Percentiles rank a stretch among this genome's conserved stretches.
phyloP scores from a whole-genome alignment of 352 stramenopile genomes.

The Globisporangium takayamanum region DNA sequence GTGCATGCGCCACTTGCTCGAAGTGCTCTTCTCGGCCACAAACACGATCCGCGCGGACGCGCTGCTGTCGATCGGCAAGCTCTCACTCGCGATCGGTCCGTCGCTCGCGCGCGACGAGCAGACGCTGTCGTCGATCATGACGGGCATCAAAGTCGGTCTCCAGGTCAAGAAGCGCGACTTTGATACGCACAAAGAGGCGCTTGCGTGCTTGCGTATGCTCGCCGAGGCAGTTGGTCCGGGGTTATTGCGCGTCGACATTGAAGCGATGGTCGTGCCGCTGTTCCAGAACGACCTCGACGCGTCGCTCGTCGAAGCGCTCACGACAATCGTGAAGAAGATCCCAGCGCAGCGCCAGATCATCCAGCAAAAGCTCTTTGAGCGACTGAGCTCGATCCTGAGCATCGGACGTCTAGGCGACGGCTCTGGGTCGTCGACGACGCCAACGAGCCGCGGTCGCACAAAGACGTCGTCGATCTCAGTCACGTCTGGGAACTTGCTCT shows the following conservation, averaged over 20 bases:
- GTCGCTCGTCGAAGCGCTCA: slow-evolving; percentile 75
- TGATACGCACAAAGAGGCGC: slow-evolving; percentile 79
- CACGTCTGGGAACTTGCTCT: slow-evolving; percentile 62
- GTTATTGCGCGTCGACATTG: slow-evolving; percentile 73
- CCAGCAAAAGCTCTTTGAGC: slow-evolving; percentile 80
- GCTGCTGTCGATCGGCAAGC: slow-evolving; percentile 79
- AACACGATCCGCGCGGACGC: slow-evolving; percentile 73
- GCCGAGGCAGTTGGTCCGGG: slow-evolving; percentile 66
- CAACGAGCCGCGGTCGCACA: slow-evolving; percentile 56
- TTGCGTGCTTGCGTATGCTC: slow-evolving; percentile 79
- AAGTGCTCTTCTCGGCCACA: slow-evolving; percentile 75
- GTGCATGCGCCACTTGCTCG: slow-evolving; percentile 81
- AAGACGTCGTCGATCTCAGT: slow-evolving; percentile 70
- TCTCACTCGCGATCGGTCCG: slow-evolving; percentile 73
- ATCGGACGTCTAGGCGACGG: slow-evolving; percentile 40
- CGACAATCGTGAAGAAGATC: slow-evolving; percentile 83
- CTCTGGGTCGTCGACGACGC: slow-evolving; percentile 35
- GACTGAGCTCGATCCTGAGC: slow-evolving; percentile 68
- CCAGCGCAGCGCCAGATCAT: slow-evolving; percentile 67
- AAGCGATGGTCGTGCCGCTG: slow-evolving; percentile 69
- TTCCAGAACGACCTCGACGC: slow-evolving; percentile 83
- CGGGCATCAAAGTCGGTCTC: slow-evolving; percentile 78
- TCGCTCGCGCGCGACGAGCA: slow-evolving; percentile 74
- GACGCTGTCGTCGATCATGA: slow-evolving; percentile 77
- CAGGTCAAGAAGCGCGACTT: slow-evolving; percentile 80